Conservation (phyloP, 2,329 filamentous ascomycete genomes). For the Sporothrix globosa region DNA sequence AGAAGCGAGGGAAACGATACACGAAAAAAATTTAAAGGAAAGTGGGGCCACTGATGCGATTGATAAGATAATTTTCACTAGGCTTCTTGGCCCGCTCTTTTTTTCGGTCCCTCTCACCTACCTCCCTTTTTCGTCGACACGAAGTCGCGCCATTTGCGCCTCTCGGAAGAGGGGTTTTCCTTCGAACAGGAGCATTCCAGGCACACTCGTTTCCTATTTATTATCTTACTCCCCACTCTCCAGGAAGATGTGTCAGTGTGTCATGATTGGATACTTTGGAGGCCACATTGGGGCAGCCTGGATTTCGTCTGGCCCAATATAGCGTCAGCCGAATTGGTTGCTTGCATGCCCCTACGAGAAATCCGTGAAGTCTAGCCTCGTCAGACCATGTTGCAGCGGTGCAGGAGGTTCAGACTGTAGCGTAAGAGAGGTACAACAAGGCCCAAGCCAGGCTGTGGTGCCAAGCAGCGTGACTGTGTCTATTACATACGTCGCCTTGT, state of each 20-base stretch:
- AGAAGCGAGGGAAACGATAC: constrained; percentile 22
- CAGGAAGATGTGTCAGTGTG: constrained; percentile 17
- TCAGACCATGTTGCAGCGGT: neutral
- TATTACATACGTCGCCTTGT: constrained; percentile 13
- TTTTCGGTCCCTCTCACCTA: neutral
- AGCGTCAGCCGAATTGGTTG: constrained; percentile 35
- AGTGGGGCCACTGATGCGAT: constrained; percentile 37
- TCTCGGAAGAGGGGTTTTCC: constrained; percentile 25
- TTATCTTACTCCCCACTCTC: constrained; percentile 12
- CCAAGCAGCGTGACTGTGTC: neutral
- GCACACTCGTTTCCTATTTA: neutral
- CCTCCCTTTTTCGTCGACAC: constrained; percentile 8
- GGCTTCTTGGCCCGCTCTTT: constrained; percentile 22
- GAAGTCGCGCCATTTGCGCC: constrained; percentile 34
- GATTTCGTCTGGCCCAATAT: constrained; percentile 34
- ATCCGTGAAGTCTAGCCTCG: too few species aligned
- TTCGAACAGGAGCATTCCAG: neutral
- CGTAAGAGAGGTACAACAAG: constrained; percentile 16
- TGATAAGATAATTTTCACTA: constrained; percentile 41
- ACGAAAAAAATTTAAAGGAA: constrained; percentile 6
- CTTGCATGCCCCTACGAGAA: neutral
- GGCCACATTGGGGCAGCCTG: constrained; percentile 20
- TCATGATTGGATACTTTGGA: constrained; percentile 30
- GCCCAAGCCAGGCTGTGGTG: neutral
- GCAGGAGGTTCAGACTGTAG: constrained; percentile 29